phyloP scores from a whole-genome alignment of 2,329 filamentous ascomycete species.

The Trichophyton verrucosum region DNA sequence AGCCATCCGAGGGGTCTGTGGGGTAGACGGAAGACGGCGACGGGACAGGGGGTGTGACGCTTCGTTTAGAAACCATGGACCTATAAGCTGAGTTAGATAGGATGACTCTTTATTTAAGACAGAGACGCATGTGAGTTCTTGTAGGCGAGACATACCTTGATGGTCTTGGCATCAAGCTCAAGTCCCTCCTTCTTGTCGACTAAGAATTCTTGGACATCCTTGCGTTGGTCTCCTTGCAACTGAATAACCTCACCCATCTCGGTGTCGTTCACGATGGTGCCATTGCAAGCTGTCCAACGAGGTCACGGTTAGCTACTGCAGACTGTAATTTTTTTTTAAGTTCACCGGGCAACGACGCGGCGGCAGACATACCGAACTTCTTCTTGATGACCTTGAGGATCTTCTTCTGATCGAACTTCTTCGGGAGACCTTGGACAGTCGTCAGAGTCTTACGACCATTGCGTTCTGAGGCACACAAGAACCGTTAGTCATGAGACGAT shows the following conservation, averaged over 20 bases:
- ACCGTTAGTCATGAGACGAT: conserved; percentile 3
- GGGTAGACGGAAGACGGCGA: conserved; percentile 26
- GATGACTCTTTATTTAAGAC: background rate
- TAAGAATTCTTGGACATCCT: conserved; percentile 96
- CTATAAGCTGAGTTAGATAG: conserved; percentile 16
- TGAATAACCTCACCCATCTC: conserved; percentile 99
- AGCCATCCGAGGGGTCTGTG: background rate
- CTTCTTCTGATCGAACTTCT: conserved; percentile 99
- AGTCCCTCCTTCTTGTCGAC: conserved; percentile 84
- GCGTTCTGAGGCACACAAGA: conserved; percentile 55
- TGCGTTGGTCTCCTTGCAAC: conserved; percentile 97
- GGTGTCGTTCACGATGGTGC: conserved; percentile 89
- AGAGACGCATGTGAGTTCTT: background rate
- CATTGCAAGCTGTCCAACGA: conserved; percentile 68
- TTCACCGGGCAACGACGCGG: background rate
- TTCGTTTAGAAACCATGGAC: conserved; percentile 42
- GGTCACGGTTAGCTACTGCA: background rate
- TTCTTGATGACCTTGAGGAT: conserved; percentile 99
- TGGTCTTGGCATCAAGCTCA: conserved; percentile 88
- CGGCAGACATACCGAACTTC: conserved; percentile 65
- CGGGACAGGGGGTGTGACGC: conserved; percentile 29
- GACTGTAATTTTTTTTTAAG: too few relatives aligned
- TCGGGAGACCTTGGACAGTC: conserved; percentile 95
- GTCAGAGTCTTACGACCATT: conserved; percentile 99
- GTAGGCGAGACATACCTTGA: conserved; percentile 54